These are phyloP conservation scores for Carex littledalei DNA, from an alignment of 176 grass and related monocot species.

Conservation along the genomic window DNA sequence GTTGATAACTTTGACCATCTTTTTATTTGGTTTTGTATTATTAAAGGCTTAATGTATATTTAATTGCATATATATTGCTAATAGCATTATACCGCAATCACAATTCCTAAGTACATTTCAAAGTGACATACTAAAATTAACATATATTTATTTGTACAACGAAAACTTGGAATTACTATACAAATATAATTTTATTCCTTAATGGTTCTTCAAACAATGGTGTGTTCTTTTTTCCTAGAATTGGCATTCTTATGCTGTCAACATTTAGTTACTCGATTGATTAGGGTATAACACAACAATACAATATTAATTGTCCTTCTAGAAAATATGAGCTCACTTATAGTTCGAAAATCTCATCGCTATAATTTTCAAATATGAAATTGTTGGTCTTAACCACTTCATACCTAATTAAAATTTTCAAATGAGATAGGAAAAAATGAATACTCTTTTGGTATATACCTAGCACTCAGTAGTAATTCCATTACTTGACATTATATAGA, in stretches of 20 bases:
- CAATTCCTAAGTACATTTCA: background rate
- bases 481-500: background rate
- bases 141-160: background rate
- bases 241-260: background rate
- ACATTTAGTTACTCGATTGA: background rate
- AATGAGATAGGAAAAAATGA: background rate
- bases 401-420: background rate
- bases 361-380: background rate
- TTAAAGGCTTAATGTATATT: background rate
- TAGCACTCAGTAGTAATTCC: background rate
- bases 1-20: background rate
- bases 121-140: background rate
- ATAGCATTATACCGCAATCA: background rate
- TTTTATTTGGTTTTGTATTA: background rate
- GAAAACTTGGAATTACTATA: background rate
- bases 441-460: background rate
- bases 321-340: slow-evolving; percentile 1
- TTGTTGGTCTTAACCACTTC: background rate
- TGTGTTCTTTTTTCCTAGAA: background rate
- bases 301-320: background rate
- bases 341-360: background rate
- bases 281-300: background rate
- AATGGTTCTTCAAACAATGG: background rate
- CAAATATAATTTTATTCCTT: background rate
- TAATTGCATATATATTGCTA: background rate